A percentile compares a stretch with the other conserved stretches of the same genome.
phyloP scores from a whole-genome alignment of 1,284 basidiomycete species.

The Tilletia walkeri region DNA sequence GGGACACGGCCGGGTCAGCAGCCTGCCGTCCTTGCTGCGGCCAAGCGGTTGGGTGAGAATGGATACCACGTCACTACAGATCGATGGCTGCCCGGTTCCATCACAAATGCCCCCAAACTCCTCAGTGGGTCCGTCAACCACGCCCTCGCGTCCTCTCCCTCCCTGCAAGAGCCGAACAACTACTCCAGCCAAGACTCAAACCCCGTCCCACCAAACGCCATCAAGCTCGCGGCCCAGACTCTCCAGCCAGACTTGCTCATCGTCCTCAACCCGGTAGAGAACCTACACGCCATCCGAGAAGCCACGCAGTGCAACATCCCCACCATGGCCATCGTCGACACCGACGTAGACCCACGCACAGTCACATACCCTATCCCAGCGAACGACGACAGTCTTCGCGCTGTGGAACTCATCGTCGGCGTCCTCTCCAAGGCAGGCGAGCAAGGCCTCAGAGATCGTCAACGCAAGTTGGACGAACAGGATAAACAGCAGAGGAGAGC shows the following conservation, averaged over 20 bases:
- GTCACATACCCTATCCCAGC: constrained; percentile 98
- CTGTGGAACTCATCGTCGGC: constrained; percentile 84
- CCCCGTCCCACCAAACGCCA: constrained; percentile 14
- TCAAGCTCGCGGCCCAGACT: constrained; percentile 61
- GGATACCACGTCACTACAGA: constrained; percentile 74
- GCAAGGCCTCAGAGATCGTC: constrained; percentile 42
- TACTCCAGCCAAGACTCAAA: not conserved
- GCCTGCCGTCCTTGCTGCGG: constrained; percentile 74
- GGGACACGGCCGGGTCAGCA: constrained; percentile 79
- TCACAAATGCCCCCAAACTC: constrained; percentile 79
- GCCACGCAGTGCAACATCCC: constrained; percentile 57
- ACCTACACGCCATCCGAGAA: constrained; percentile 62
- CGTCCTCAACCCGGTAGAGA: constrained; percentile 81
- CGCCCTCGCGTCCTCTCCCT: constrained; percentile 20
- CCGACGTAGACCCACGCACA: constrained; percentile 89
- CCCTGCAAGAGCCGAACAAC: not conserved
- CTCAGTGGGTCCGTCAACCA: constrained; percentile 47
- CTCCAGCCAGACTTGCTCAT: constrained; percentile 82
- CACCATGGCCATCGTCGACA: constrained; percentile 74
- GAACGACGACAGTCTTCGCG: constrained; percentile 89
- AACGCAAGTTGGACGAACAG: constrained; percentile 36
- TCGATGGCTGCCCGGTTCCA: constrained; percentile 87
- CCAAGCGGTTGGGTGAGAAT: constrained; percentile 68
- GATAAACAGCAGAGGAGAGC: constrained; percentile 30
- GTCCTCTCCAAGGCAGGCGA: constrained; percentile 83